Percentiles rank a stretch among this genome's conserved stretches.
Evolutionary conservation across 371 early-diverging fungal genomes (phyloP).

Genomic region (Apophysomyces variabilis): DNA sequence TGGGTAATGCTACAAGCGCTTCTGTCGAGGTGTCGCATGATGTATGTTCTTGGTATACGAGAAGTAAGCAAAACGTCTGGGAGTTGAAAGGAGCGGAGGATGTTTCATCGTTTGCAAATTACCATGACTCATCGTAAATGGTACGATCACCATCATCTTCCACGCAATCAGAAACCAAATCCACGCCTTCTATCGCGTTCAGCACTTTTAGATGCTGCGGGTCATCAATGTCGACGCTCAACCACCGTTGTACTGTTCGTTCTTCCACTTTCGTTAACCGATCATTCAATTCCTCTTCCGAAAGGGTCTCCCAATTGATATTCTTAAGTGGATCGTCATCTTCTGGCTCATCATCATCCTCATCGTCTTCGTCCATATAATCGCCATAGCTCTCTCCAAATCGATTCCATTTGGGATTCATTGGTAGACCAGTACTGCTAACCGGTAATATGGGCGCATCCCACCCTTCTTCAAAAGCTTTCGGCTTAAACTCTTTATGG

Average conservation of each 20-base stretch:
- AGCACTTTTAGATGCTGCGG: conserved; percentile 43
- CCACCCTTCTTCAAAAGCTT: conserved; percentile 31
- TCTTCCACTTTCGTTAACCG: conserved; percentile 37
- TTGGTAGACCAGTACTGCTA: background rate
- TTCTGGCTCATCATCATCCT: conserved; percentile 29
- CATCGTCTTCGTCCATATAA: conserved; percentile 11
- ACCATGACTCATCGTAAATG: conserved; percentile 2
- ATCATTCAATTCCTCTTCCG: conserved; percentile 43
- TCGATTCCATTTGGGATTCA: background rate
- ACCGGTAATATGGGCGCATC: conserved; percentile 18
- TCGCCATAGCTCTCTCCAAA: conserved; percentile 3
- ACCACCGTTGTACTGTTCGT: conserved; percentile 40
- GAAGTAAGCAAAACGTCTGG: background rate
- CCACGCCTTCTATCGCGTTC: conserved; percentile 2
- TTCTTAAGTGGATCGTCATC: conserved; percentile 35
- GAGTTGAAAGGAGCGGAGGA: background rate
- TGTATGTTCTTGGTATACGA: too few relatives aligned
- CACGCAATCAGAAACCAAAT: background rate
- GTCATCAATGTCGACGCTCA: conserved; percentile 44
- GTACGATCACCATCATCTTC: conserved; percentile 1
- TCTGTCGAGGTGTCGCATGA: too few relatives aligned
- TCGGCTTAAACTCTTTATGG: conserved; percentile 26
- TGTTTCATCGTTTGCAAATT: background rate
- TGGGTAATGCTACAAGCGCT: too few relatives aligned
- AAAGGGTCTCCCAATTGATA: conserved; percentile 44